These are phyloP conservation scores for Arxiozyma heterogenica DNA, from an alignment of 1,139 yeast genomes.

Conservation along the genomic window DNA sequence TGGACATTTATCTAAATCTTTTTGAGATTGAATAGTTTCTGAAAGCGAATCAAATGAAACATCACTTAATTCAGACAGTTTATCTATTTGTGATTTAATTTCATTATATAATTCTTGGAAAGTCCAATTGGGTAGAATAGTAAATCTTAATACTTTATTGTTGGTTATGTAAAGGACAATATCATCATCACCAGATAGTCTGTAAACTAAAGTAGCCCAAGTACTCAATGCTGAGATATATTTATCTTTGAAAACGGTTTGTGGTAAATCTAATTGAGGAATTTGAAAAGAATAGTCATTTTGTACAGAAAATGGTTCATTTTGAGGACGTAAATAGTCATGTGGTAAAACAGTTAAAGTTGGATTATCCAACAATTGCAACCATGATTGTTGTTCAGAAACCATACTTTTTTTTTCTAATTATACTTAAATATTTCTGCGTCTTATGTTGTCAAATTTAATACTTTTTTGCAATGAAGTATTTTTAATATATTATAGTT, in stretches of 20 bases:
- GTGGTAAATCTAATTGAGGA: slow-evolving; percentile 26
- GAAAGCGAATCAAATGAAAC: slow-evolving; percentile 53
- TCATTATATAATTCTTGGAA: slow-evolving; percentile 41
- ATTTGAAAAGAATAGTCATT: slow-evolving; percentile 36
- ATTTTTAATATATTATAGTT: neutral
- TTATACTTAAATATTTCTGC: neutral
- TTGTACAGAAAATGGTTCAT: slow-evolving; percentile 61
- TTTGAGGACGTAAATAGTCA: slow-evolving; percentile 75
- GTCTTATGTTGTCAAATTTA: no score
- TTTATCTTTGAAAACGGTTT: slow-evolving; percentile 24
- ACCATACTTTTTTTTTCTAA: slow-evolving; percentile 1
- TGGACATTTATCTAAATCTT: slow-evolving; percentile 50
- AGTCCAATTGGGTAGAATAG: slow-evolving; percentile 43
- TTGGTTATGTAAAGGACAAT: slow-evolving; percentile 69
- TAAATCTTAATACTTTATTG: slow-evolving; percentile 48
- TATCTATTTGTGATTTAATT: slow-evolving; percentile 24
- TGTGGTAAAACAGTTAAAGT: slow-evolving; percentile 82
- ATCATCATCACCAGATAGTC: slow-evolving; percentile 92
- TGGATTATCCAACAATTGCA: slow-evolving; percentile 60
- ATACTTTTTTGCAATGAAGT: no score
- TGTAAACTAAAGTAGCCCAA: slow-evolving; percentile 60
- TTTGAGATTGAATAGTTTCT: slow-evolving; percentile 39
- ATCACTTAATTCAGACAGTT: slow-evolving; percentile 37
- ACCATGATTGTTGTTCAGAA: slow-evolving; percentile 39
- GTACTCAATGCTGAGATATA: slow-evolving; percentile 57